Evolutionary conservation across 2,329 filamentous ascomycete genomes (phyloP).

Genomic region (Fulvia fulva): DNA sequence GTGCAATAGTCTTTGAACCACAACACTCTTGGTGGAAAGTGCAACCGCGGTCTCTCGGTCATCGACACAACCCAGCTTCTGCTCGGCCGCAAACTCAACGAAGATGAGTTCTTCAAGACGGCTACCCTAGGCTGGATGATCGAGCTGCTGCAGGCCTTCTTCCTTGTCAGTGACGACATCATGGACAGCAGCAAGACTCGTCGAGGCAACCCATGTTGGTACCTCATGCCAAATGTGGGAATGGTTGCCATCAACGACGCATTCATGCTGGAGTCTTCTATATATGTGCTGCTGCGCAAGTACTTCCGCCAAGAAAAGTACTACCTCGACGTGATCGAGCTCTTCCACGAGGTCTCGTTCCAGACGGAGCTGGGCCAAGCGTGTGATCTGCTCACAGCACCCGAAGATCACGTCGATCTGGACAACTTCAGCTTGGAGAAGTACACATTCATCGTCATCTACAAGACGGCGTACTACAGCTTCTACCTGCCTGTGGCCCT

Average conservation of each 20-base stretch:
- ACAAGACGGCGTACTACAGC: conserved; percentile 99
- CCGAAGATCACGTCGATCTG: conserved; percentile 88
- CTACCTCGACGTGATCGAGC: conserved; percentile 88
- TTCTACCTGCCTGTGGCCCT: conserved; percentile 97
- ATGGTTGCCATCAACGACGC: conserved; percentile 98
- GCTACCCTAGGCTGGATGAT: conserved; percentile 95
- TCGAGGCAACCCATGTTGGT: conserved; percentile 94
- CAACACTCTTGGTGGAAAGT: conserved; percentile 93
- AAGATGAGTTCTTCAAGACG: conserved; percentile 82
- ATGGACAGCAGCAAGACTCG: conserved; percentile 97
- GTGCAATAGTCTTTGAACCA: conserved; percentile 61
- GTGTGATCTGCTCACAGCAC: conserved; percentile 91
- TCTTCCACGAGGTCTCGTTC: conserved; percentile 92
- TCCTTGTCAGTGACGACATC: conserved; percentile 97
- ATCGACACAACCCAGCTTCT: conserved; percentile 84
- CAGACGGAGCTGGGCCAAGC: conserved; percentile 95
- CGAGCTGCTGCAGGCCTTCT: conserved; percentile 96
- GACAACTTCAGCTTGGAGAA: conserved; percentile 94
- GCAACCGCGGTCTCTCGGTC: conserved; percentile 97
- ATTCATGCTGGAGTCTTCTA: conserved; percentile 87
- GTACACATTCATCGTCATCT: conserved; percentile 97
- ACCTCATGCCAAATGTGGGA: conserved; percentile 80
- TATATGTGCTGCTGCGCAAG: conserved; percentile 90
- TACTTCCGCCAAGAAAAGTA: conserved; percentile 82
- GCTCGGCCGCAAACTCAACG: conserved; percentile 64